A percentile compares a stretch with the other conserved stretches of the same genome.
phyloP scores from a whole-genome alignment of 2,329 filamentous ascomycete species.

The Aspergillus aculeatinus region DNA sequence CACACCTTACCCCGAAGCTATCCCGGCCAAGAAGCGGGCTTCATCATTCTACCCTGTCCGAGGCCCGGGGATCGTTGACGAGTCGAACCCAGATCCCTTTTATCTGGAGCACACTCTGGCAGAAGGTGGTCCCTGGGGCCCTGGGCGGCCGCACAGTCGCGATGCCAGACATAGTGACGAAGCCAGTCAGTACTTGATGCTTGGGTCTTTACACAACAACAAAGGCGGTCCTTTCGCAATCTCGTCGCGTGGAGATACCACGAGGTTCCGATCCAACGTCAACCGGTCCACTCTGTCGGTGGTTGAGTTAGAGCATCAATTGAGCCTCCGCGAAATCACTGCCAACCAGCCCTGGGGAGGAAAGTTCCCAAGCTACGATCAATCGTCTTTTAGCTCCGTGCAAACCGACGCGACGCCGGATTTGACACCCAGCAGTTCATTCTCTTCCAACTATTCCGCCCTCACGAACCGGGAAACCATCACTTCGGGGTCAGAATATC shows the following conservation, averaged over 20 bases:
- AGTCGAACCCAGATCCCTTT: constrained; percentile 40
- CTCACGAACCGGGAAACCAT: constrained; percentile 30
- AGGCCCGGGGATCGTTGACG: constrained; percentile 29
- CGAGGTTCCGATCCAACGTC: constrained; percentile 14
- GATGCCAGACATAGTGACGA: constrained; percentile 34
- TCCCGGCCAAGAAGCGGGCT: constrained; percentile 29
- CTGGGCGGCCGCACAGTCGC: constrained; percentile 27
- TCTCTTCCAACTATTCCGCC: constrained; percentile 38
- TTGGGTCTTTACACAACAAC: constrained; percentile 26
- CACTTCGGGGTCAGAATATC: constrained; percentile 29
- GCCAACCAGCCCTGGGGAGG: constrained; percentile 24
- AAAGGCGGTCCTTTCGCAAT: constrained; percentile 17
- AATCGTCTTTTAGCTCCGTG: constrained; percentile 36
- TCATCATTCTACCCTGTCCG: constrained; percentile 33
- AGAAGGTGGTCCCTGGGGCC: constrained; percentile 27
- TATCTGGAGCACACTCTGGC: constrained; percentile 40
- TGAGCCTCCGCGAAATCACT: constrained; percentile 30
- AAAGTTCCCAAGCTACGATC: constrained; percentile 28
- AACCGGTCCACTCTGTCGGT: constrained; percentile 33
- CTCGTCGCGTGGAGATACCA: constrained; percentile 14
- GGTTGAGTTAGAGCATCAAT: constrained; percentile 32
- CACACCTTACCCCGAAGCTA: constrained; percentile 30
- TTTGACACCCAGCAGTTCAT: constrained; percentile 41
- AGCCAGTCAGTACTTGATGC: constrained; percentile 32
- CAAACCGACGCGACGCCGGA: constrained; percentile 36